Conservation (phyloP, 139 green algal species). For the Chlorella sp. region DNA sequence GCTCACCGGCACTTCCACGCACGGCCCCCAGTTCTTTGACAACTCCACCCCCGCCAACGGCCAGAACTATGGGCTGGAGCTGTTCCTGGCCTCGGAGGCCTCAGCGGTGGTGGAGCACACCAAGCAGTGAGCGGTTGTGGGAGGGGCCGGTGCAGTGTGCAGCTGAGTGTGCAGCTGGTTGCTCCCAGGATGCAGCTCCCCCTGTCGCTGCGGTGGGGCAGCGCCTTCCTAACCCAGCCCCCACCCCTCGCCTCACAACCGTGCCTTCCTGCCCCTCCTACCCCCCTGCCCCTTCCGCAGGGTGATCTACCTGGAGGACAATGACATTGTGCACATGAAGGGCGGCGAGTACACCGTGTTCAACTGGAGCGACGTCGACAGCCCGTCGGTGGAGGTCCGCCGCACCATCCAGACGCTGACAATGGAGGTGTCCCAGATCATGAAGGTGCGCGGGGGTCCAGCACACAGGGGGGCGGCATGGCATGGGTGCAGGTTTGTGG, state of each 20-base stretch:
- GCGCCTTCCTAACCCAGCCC: no score
- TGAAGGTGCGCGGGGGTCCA: slow-evolving; percentile 78
- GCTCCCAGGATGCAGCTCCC: no score
- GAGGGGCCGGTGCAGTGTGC: neutral
- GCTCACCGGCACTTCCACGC: slow-evolving; percentile 39
- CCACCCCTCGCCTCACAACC: neutral
- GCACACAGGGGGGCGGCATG: neutral
- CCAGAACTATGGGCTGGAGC: slow-evolving; percentile 75
- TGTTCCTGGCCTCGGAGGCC: slow-evolving; percentile 95
- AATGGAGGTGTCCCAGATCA: slow-evolving; percentile 96
- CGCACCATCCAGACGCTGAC: slow-evolving; percentile 88
- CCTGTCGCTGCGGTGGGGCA: no score
- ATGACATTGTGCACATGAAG: slow-evolving; percentile 91
- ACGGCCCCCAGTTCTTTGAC: slow-evolving; percentile 43
- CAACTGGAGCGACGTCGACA: slow-evolving; percentile 65
- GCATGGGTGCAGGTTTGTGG: no score
- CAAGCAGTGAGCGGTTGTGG: slow-evolving; percentile 64
- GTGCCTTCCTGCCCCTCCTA: neutral
- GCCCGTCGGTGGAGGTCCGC: slow-evolving; percentile 59
- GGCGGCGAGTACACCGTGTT: slow-evolving; percentile 77
- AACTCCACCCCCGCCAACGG: neutral
- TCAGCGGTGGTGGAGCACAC: slow-evolving; percentile 98
- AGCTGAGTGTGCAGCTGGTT: no score
- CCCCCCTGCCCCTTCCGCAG: neutral
- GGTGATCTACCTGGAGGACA: slow-evolving; percentile 95